Evolutionary conservation across 257 asterid genomes (phyloP).

Genomic region (Salvia rosmarinus): DNA sequence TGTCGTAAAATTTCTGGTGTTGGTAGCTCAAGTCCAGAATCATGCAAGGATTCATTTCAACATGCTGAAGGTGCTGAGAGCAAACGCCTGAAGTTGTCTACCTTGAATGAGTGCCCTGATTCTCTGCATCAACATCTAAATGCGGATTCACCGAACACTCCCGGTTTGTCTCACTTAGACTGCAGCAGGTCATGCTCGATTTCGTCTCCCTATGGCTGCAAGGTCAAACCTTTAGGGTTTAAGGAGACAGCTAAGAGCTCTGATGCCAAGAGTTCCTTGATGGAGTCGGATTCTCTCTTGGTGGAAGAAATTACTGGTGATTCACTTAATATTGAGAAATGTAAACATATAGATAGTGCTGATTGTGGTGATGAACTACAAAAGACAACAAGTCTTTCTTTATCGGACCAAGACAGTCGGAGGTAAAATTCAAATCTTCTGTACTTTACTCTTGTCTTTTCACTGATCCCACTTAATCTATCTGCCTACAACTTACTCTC

Average conservation of each 20-base stretch:
- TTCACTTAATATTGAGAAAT: slow-evolving; percentile 38
- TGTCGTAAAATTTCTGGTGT: slow-evolving; percentile 32
- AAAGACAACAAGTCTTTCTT: slow-evolving; percentile 33
- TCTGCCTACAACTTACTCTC: slow-evolving; percentile 15
- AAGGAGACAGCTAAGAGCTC: slow-evolving; percentile 36
- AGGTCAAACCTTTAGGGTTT: slow-evolving; percentile 41
- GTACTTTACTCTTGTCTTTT: neutral
- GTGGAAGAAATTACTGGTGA: slow-evolving; percentile 37
- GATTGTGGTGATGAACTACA: slow-evolving; percentile 42
- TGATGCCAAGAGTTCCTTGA: slow-evolving; percentile 38
- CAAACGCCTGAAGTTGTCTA: slow-evolving; percentile 38
- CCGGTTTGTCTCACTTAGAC: slow-evolving; percentile 37
- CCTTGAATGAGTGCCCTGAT: slow-evolving; percentile 34
- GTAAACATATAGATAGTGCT: slow-evolving; percentile 29
- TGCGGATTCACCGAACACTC: slow-evolving; percentile 27
- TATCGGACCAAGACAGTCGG: slow-evolving; percentile 39
- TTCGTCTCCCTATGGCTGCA: slow-evolving; percentile 33
- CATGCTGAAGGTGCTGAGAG: slow-evolving; percentile 37
- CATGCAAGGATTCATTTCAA: slow-evolving; percentile 37
- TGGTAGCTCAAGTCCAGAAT: slow-evolving; percentile 39
- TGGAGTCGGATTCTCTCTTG: slow-evolving; percentile 39
- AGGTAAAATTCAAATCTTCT: slow-evolving; percentile 44
- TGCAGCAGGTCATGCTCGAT: slow-evolving; percentile 38
- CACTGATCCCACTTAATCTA: neutral
- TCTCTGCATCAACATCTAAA: slow-evolving; percentile 37